Evolutionary conservation across 73 alveolate species (phyloP), one percentile per base, ranked within the genome.

Genomic region (Paramecium tetraurelia): DNA sequence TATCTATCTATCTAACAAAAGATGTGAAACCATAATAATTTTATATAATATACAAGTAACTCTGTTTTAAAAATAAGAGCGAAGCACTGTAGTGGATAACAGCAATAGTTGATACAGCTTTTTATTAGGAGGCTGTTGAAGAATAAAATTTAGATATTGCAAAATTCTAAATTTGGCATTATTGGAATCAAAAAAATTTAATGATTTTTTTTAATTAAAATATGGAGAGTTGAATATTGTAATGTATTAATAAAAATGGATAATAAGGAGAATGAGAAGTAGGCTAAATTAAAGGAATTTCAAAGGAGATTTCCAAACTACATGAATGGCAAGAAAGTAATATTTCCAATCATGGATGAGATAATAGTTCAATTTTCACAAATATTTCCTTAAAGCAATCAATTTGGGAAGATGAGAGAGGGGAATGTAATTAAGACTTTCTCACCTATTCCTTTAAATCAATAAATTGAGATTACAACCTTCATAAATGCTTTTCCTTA

Each of bases 281-380:
- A 53, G 5, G 69, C 69, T 53, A 53, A 53, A 53, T 18, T 53
- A 53, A 53, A 53, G 69, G 69, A 68, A 68, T 68, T 68, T 68
- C 27, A 68, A 35, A 68, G 85, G 24, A 68, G 48, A 33, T 68
- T 31, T 68, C 85, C 85, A 29, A 68, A 68, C 41, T 68, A 68
- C 16, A 68, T 68, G 48, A 33, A 11, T 31, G 41, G 48, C 6
- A 68, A 68, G 48, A 68, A 68, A 24, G 48, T 68, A 31, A 29
- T 68, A 24, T 68, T 31, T 68, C 85, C 85, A 5, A 68, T 68
- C 22, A 68, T 68, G 85, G 85, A 68, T 68, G 85, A 68, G 48
- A 33, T 29, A 12, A 29, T 68, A 68, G 85, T 68, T 68, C 24
- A 68, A 68, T 68, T 31, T 68, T 29, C 53, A 35, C 10, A 68